These are phyloP conservation scores for Yamadazyma oceani DNA, from an alignment of 1,139 yeast species.

Conservation along the genomic window DNA sequence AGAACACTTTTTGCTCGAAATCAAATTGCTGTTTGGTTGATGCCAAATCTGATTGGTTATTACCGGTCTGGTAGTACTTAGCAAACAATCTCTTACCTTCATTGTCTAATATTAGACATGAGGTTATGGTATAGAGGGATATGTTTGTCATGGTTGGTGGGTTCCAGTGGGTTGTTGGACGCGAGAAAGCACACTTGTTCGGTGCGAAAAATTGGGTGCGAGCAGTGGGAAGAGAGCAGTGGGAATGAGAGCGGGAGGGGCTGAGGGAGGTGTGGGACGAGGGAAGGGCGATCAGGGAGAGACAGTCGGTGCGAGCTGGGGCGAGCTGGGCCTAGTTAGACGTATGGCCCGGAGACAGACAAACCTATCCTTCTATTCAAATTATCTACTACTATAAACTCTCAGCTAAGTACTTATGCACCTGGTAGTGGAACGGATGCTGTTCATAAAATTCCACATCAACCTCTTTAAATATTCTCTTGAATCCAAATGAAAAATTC, in stretches of 20 bases:
- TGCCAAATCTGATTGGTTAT: constrained; percentile 24
- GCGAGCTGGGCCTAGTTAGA: neutral
- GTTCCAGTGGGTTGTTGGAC: neutral
- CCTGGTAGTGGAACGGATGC: constrained; percentile 35
- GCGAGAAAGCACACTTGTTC: no score
- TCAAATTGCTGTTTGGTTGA: constrained; percentile 64
- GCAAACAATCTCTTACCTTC: constrained; percentile 81
- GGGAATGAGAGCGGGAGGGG: neutral
- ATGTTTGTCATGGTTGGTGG: constrained; percentile 33
- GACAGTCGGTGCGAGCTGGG: neutral
- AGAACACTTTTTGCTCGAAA: constrained; percentile 72
- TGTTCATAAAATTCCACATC: constrained; percentile 28
- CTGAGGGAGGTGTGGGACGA: neutral
- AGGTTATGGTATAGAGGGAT: constrained; percentile 76
- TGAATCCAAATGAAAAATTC: constrained; percentile 73
- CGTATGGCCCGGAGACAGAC: no score
- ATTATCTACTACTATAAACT: neutral
- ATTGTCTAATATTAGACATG: constrained; percentile 75
- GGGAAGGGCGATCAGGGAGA: no score
- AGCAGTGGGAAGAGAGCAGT: neutral
- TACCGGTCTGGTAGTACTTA: constrained; percentile 63
- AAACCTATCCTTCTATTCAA: no score
- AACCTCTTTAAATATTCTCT: constrained; percentile 23
- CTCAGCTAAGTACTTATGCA: constrained; percentile 33
- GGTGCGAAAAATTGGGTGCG: neutral